Percentiles rank a stretch among this genome's conserved stretches.
These are phyloP conservation scores for Globisporangium barbulae DNA, from an alignment of 352 stramenopile species.

Conservation along the genomic window DNA sequence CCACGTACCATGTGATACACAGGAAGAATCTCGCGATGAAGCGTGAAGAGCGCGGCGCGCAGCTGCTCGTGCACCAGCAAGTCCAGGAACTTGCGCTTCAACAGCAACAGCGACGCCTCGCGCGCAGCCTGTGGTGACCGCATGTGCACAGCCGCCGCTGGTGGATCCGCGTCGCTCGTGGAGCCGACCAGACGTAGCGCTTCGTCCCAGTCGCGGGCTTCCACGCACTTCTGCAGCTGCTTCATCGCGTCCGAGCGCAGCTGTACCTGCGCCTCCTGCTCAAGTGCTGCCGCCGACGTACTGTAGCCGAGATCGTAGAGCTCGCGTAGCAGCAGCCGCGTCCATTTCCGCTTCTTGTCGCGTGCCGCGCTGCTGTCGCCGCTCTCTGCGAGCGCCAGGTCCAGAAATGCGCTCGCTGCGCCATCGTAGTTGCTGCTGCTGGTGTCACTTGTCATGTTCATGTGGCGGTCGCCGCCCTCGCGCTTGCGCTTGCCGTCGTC, in stretches of 20 bases:
- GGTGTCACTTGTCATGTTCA: not conserved
- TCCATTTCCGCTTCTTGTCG: slow-evolving; percentile 49
- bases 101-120: slow-evolving; percentile 46
- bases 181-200: slow-evolving; percentile 39
- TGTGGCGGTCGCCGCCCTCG: no score
- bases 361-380: not conserved
- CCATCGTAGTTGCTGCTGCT: not conserved
- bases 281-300: slow-evolving; percentile 37
- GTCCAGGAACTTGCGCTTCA: slow-evolving; percentile 71
- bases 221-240: slow-evolving; percentile 38
- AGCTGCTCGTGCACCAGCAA: slow-evolving; percentile 40
- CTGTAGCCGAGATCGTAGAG: slow-evolving; percentile 68
- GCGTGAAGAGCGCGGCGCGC: slow-evolving; percentile 39
- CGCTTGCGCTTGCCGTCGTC: no score
- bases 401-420: slow-evolving; percentile 1
- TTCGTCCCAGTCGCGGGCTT: slow-evolving; percentile 44
- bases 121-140: slow-evolving; percentile 34
- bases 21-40: slow-evolving; percentile 66
- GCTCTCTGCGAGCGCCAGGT: not conserved
- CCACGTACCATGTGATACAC: slow-evolving; percentile 29
- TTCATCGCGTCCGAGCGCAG: slow-evolving; percentile 57
- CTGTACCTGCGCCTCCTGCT: slow-evolving; percentile 55
- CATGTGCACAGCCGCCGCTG: slow-evolving; percentile 28
- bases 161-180: not conserved
- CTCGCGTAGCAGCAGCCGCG: slow-evolving; percentile 66